Percentiles rank a stretch among this genome's conserved stretches.
Evolutionary conservation across 2,329 filamentous ascomycete species (phyloP).

Genomic region (Fusarium abutilonis): DNA sequence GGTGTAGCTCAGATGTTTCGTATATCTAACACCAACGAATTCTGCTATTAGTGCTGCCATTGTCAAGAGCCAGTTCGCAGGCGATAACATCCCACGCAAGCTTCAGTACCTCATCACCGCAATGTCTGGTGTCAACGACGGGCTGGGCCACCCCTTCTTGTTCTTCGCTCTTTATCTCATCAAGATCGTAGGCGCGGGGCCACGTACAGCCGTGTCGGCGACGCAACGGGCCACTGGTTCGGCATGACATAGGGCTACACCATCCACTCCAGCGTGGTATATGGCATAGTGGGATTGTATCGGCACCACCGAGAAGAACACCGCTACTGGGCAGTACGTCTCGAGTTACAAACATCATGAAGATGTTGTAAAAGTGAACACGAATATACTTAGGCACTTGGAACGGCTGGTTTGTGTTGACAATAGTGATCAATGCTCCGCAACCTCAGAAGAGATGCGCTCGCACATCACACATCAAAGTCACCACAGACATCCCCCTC

Average conservation of each 20-base stretch:
- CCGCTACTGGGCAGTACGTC: too few species aligned
- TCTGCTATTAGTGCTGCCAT: conserved; percentile 89
- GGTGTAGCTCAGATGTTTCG: too few species aligned
- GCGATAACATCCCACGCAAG: conserved; percentile 84
- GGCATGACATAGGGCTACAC: conserved; percentile 86
- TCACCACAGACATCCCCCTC: too few species aligned
- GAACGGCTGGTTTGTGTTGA: too few species aligned
- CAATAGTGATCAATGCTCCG: too few species aligned
- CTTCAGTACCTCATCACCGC: conserved; percentile 83
- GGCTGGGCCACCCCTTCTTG: conserved; percentile 87
- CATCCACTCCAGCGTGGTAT: conserved; percentile 79
- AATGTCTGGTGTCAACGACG: conserved; percentile 90
- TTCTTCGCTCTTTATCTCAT: conserved; percentile 87
- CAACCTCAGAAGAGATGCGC: too few species aligned
- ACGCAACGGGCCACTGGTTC: conserved; percentile 83
- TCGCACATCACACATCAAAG: too few species aligned
- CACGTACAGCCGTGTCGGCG: conserved; percentile 66
- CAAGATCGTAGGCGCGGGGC: conserved; percentile 70
- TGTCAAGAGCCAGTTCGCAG: conserved; percentile 92
- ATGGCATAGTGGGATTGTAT: conserved; percentile 67
- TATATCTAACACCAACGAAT: conserved; percentile 92
- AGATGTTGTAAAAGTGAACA: too few species aligned
- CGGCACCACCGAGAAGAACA: too few species aligned
- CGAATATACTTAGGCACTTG: too few species aligned
- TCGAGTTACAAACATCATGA: too few species aligned